These are phyloP conservation scores for Nemania abortiva DNA, from an alignment of 2,329 filamentous ascomycete species.

Conservation along the genomic window DNA sequence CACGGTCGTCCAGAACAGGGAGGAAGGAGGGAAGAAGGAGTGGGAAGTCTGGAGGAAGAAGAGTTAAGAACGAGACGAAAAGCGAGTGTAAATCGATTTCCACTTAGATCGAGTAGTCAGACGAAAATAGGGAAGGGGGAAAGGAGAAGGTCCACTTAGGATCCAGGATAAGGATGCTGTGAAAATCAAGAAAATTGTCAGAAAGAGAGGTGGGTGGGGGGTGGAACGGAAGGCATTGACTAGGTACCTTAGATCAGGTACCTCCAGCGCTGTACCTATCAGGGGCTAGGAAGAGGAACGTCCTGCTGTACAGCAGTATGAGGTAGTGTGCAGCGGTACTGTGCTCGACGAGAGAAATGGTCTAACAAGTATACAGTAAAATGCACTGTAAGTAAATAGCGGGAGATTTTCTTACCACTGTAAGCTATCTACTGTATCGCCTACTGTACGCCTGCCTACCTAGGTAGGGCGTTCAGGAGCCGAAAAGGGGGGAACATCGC, in stretches of 20 bases:
- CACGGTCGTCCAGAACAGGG: slow-evolving; percentile 36
- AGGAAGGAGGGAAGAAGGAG: slow-evolving; percentile 33
- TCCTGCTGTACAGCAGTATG: not conserved
- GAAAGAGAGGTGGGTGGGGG: slow-evolving; percentile 45
- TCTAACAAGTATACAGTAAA: not conserved
- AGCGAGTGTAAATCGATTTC: slow-evolving; percentile 49
- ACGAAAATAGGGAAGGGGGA: slow-evolving; percentile 43
- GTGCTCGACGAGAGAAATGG: not conserved
- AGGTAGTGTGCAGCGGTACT: not conserved
- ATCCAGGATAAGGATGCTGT: slow-evolving; percentile 41
- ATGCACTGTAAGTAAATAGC: not conserved
- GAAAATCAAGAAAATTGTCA: slow-evolving; percentile 50
- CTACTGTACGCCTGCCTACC: not conserved
- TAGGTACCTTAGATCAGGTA: slow-evolving; percentile 28
- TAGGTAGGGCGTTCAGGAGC: not conserved
- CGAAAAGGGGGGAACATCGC: slow-evolving; percentile 1
- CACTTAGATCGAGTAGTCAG: slow-evolving; percentile 39
- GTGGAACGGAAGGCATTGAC: slow-evolving; percentile 23
- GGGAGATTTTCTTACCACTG: not conserved
- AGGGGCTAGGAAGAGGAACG: slow-evolving; percentile 23
- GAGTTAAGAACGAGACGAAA: slow-evolving; percentile 41
- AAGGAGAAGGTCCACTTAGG: slow-evolving; percentile 36
- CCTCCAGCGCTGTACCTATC: slow-evolving; percentile 31
- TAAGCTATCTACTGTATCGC: not conserved
- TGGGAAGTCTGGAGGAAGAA: slow-evolving; percentile 37